Evolutionary conservation across 2,329 filamentous ascomycete species (phyloP).

Genomic region (Thelonectria discophora): DNA sequence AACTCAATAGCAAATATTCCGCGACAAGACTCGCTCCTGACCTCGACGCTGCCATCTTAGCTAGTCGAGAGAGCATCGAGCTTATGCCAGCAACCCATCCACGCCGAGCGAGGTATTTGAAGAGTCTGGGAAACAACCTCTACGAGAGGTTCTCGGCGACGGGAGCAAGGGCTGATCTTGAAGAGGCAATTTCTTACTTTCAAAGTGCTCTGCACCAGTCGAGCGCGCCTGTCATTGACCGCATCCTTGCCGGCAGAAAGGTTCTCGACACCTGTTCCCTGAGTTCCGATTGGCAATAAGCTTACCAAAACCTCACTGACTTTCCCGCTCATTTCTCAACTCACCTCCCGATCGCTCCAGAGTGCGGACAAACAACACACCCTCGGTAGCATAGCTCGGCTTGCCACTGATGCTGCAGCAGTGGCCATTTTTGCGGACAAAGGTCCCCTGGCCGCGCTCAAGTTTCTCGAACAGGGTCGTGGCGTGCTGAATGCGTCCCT

Average conservation of each 20-base stretch:
- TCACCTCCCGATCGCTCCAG: neutral
- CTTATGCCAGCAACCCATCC: neutral
- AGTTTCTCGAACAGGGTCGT: conserved; percentile 3
- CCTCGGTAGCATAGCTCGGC: neutral
- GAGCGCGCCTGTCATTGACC: too few relatives aligned
- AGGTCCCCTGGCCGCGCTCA: neutral
- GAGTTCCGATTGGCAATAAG: neutral
- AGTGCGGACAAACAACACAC: conserved; percentile 3
- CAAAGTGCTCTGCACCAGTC: too few relatives aligned
- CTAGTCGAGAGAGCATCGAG: neutral
- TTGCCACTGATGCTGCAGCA: conserved; percentile 6
- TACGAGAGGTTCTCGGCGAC: neutral
- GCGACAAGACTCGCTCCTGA: neutral
- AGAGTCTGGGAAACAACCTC: neutral
- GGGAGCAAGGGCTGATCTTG: neutral
- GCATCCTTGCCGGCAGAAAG: neutral
- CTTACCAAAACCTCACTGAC: neutral
- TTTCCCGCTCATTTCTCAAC: neutral
- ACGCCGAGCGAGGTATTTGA: neutral
- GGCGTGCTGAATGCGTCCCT: neutral
- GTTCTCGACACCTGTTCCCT: too few relatives aligned
- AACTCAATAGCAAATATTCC: neutral
- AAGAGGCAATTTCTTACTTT: neutral
- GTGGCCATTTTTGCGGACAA: neutral
- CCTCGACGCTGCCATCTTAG: conserved; percentile 5